Evolutionary conservation across 805 yeast genomes (phyloP).

Genomic region (Suhomyces emberorum): DNA sequence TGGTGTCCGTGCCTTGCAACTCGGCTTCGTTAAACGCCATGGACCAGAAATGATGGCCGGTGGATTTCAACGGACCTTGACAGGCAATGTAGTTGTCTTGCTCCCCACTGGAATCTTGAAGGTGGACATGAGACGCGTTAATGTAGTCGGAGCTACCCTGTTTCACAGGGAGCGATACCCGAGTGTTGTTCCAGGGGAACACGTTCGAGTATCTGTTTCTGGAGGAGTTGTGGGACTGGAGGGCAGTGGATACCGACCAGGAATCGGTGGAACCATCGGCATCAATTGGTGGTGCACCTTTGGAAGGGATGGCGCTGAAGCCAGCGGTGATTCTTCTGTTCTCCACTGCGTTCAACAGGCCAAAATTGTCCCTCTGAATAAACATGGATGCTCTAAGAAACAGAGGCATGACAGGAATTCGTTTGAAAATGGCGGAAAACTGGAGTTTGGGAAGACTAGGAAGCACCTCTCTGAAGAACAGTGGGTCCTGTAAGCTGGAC

Average conservation of each 20-base stretch:
- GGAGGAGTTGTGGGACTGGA: conserved; percentile 2
- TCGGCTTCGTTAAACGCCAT: conserved; percentile 39
- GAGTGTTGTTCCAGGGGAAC: conserved; percentile 37
- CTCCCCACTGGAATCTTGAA: neutral
- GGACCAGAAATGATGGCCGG: conserved; percentile 50
- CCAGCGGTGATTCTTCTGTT: conserved; percentile 5
- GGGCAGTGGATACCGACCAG: conserved; percentile 8
- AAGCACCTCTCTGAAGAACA: neutral
- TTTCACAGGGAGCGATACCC: conserved; percentile 28
- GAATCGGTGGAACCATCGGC: neutral
- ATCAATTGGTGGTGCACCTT: neutral
- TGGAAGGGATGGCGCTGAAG: neutral
- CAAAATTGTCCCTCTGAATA: conserved; percentile 12
- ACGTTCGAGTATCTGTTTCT: conserved; percentile 40
- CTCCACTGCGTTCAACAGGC: conserved; percentile 9
- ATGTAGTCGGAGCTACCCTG: conserved; percentile 28
- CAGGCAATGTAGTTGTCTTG: conserved; percentile 54
- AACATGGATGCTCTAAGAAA: conserved; percentile 7
- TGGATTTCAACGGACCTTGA: conserved; percentile 56
- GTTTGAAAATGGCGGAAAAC: conserved; percentile 2
- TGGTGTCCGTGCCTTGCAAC: conserved; percentile 19
- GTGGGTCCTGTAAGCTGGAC: neutral
- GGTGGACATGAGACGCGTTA: conserved; percentile 35
- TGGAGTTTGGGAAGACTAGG: conserved; percentile 2
- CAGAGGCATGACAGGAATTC: conserved; percentile 7